Percentiles rank a stretch among this genome's conserved stretches.
phyloP scores from a whole-genome alignment of 768 basidiomycete genomes.

The Trametes punicea region DNA sequence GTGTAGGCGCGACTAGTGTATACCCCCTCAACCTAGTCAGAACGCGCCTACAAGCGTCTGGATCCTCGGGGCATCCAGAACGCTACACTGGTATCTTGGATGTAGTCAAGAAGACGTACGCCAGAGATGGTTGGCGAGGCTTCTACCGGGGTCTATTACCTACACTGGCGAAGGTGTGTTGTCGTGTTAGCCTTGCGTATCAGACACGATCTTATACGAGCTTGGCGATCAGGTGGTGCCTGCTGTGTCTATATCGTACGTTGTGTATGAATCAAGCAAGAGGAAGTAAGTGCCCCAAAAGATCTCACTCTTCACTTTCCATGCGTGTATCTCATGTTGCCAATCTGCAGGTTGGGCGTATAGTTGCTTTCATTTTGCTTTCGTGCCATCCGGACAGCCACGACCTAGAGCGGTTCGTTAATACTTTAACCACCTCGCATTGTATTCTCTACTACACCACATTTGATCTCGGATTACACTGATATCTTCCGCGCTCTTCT shows the following conservation, averaged over 20 bases:
- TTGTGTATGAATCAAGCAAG: constrained; percentile 88
- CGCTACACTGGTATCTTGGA: constrained; percentile 86
- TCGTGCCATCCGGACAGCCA: constrained; percentile 13
- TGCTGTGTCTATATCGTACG: constrained; percentile 94
- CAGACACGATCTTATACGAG: constrained; percentile 4
- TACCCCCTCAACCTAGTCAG: constrained; percentile 92
- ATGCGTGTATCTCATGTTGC: constrained; percentile 4
- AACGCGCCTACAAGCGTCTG: constrained; percentile 93
- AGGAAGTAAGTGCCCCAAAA: constrained; percentile 49
- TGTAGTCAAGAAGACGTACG: constrained; percentile 75
- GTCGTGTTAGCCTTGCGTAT: constrained; percentile 11
- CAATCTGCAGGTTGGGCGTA: constrained; percentile 48
- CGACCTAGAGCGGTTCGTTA: constrained; percentile 11
- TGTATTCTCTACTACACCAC: constrained; percentile 23
- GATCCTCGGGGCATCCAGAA: constrained; percentile 92
- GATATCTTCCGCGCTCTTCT: not conserved
- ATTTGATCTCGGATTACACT: constrained; percentile 15
- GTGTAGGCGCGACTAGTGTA: constrained; percentile 89
- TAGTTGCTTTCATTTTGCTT: constrained; percentile 22
- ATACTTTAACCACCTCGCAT: constrained; percentile 11
- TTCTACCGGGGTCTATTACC: constrained; percentile 93
- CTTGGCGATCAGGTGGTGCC: constrained; percentile 75
- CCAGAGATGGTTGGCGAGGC: constrained; percentile 87
- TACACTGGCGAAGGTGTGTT: constrained; percentile 80
- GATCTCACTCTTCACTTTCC: not conserved